phyloP scores from a whole-genome alignment of 2,329 filamentous ascomycete genomes.

The Ilyonectria sp. region DNA sequence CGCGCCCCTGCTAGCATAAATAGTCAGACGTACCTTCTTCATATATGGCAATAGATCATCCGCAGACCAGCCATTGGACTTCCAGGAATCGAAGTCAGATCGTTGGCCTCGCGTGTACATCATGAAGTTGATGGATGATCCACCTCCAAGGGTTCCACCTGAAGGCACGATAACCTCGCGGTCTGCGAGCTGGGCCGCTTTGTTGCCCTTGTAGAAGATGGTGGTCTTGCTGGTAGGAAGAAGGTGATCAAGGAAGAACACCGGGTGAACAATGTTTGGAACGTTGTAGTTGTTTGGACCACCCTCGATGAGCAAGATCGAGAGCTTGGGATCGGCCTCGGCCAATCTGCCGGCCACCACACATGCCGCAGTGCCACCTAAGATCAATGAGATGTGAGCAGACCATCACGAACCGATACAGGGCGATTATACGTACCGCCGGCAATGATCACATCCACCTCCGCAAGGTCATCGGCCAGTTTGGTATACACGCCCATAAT shows the following conservation, averaged over 20 bases:
- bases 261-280: constrained; percentile 46
- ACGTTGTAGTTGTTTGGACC: constrained; percentile 49
- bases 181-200: constrained; percentile 40
- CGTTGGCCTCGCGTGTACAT: constrained; percentile 52
- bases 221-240: constrained; percentile 41
- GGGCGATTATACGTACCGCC: constrained; percentile 2
- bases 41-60: constrained; percentile 52
- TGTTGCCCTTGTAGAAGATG: constrained; percentile 48
- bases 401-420: not conserved
- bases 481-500: not conserved
- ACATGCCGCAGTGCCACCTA: constrained; percentile 52
- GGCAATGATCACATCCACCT: constrained; percentile 12
- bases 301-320: constrained; percentile 50
- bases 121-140: constrained; percentile 53
- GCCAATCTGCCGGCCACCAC: constrained; percentile 50
- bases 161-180: constrained; percentile 45
- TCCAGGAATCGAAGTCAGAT: constrained; percentile 54
- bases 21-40: constrained; percentile 45
- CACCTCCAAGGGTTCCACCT: constrained; percentile 50
- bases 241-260: constrained; percentile 46
- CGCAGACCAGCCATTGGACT: constrained; percentile 51
- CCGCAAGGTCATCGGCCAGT: not conserved
- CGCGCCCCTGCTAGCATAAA: accelerated
- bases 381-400: not conserved
- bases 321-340: constrained; percentile 47